Evolutionary conservation across 2,329 filamentous ascomycete species (phyloP).

Genomic region (Penicillium sp.): DNA sequence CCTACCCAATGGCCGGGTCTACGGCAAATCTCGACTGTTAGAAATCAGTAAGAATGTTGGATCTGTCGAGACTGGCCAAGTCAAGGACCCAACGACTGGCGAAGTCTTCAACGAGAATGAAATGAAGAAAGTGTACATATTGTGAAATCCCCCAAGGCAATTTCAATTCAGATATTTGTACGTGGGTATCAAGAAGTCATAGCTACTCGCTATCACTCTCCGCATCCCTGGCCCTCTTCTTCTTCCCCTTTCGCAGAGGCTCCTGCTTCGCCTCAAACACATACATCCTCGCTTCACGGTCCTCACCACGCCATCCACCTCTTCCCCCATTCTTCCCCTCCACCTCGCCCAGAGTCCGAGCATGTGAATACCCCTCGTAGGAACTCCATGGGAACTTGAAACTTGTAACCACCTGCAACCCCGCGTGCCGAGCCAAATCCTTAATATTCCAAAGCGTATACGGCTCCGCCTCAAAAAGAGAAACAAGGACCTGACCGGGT

Average conservation of each 20-base stretch:
- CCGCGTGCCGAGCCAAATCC: constrained; percentile 73
- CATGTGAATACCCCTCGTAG: constrained; percentile 49
- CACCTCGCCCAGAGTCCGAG: constrained; percentile 46
- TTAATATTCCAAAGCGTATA: constrained; percentile 95
- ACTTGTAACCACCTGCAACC: constrained; percentile 47
- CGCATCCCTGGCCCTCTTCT: constrained; percentile 32
- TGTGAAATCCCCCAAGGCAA: constrained; percentile 47
- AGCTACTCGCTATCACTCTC: constrained; percentile 35
- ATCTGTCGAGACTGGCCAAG: constrained; percentile 56
- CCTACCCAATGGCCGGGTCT: constrained; percentile 82
- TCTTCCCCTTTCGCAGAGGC: constrained; percentile 27
- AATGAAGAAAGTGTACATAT: constrained; percentile 88
- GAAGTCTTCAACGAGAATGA: constrained; percentile 61
- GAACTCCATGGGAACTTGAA: constrained; percentile 49
- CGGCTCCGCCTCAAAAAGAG: constrained; percentile 87
- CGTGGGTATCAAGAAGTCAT: background rate
- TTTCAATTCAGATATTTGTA: background rate
- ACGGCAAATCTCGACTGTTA: constrained; percentile 70
- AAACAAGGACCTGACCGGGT: constrained; percentile 68
- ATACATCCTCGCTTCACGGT: constrained; percentile 48
- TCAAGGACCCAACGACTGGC: constrained; percentile 77
- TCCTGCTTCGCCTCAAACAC: constrained; percentile 45
- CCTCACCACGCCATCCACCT: constrained; percentile 49
- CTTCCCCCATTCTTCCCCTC: constrained; percentile 39
- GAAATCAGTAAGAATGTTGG: constrained; percentile 78